Conservation (phyloP, 192 early-diverging fungal genomes). For the Spizellomyces sp. region DNA sequence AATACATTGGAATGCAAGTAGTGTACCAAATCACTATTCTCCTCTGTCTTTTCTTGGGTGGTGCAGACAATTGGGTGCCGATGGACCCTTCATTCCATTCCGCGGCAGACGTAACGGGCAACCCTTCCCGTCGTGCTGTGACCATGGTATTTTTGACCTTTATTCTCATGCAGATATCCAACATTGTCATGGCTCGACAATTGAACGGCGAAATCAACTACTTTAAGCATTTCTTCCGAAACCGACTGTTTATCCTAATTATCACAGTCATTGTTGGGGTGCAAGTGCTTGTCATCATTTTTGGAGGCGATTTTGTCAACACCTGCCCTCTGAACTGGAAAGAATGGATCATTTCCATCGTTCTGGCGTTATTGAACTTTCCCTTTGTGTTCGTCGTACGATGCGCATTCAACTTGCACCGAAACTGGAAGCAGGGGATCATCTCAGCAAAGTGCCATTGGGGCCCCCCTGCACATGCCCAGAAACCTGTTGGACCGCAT, state of each 20-base stretch:
- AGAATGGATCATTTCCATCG: constrained; percentile 54
- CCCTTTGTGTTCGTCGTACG: constrained; percentile 46
- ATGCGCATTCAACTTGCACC: constrained; percentile 29
- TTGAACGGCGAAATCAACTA: constrained; percentile 60
- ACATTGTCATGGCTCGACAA: constrained; percentile 54
- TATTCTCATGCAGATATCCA: constrained; percentile 56
- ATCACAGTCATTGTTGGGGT: constrained; percentile 44
- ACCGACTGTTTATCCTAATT: constrained; percentile 52
- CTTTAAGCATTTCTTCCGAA: constrained; percentile 50
- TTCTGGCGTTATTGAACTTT: constrained; percentile 40
- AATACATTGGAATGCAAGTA: constrained; percentile 53
- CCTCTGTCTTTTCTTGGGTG: constrained; percentile 43
- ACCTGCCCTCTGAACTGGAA: constrained; percentile 30
- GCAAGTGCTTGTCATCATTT: constrained; percentile 50
- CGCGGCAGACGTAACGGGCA: constrained; percentile 15
- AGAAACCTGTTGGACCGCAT: constrained; percentile 9
- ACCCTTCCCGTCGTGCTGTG: constrained; percentile 32
- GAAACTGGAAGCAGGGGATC: background rate
- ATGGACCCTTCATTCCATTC: constrained; percentile 12
- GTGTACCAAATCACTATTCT: constrained; percentile 52
- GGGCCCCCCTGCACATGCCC: background rate
- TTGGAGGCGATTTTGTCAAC: constrained; percentile 41
- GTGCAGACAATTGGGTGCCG: constrained; percentile 39
- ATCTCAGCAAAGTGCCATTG: background rate
- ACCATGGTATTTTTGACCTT: constrained; percentile 59